Evolutionary conservation across 2,329 filamentous ascomycete species (phyloP).

Genomic region (Orbilia quercus): DNA sequence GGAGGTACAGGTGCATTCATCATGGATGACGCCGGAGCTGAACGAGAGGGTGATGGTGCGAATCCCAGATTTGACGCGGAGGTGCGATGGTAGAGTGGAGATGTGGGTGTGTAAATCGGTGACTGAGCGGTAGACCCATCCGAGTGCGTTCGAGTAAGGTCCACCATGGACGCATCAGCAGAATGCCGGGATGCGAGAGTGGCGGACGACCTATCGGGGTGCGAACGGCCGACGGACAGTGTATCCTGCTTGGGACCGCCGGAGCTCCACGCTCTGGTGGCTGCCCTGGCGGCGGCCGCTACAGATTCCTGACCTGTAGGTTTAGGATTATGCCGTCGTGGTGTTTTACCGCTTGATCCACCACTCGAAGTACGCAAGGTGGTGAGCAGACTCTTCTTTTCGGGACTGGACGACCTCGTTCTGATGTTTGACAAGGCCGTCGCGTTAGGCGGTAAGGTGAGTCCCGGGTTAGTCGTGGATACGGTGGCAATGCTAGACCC

Average conservation of each 20-base stretch:
- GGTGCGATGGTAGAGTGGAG: conserved; percentile 20
- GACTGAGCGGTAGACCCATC: conserved; percentile 25
- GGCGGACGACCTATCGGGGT: conserved; percentile 34
- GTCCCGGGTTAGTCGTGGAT: conserved; percentile 30
- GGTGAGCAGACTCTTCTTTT: conserved; percentile 58
- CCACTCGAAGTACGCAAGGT: conserved; percentile 57
- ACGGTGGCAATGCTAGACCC: conserved; percentile 44
- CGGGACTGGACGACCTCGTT: conserved; percentile 56
- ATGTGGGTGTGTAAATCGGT: conserved; percentile 24
- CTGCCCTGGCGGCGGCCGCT: conserved; percentile 66
- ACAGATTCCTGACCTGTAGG: conserved; percentile 44
- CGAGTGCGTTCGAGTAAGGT: conserved; percentile 45
- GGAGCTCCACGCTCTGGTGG: conserved; percentile 72
- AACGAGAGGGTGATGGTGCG: conserved; percentile 28
- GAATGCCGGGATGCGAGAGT: conserved; percentile 44
- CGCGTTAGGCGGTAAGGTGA: conserved; percentile 35
- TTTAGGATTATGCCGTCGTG: conserved; percentile 33
- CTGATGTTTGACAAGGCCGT: conserved; percentile 22
- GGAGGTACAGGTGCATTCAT: conserved; percentile 33
- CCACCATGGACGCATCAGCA: conserved; percentile 27
- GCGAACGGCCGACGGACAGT: conserved; percentile 38
- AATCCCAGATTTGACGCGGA: conserved; percentile 34
- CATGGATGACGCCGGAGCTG: conserved; percentile 35
- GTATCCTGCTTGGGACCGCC: conserved; percentile 25
- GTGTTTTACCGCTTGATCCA: conserved; percentile 31